Base-by-base conservation (phyloP, 2,329 filamentous ascomycete genomes). In the Sporothrix brasiliensis region DNA sequence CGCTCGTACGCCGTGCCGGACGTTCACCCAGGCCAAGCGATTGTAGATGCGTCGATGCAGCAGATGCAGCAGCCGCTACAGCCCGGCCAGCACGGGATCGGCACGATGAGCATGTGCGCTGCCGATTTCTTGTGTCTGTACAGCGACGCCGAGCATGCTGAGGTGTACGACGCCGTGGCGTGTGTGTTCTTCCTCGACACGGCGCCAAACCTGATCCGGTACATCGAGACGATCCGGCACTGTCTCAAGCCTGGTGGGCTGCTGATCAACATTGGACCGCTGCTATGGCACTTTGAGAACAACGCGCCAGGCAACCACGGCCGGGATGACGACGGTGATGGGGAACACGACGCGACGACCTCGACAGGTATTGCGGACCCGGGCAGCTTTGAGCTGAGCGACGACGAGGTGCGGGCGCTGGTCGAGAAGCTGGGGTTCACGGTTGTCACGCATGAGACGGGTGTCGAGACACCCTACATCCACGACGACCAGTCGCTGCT, bases 161-260 rank as follows among this genome's bases (percentile, higher is more conserved):
- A 84, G 0, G 76, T 79, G 0, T 98, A 93, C 79, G 90, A 97
- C 76, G 93, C 91, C 0, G 92, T 98, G 1, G 89, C 92, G 0
- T 92, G 91, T 2, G 92, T 97, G 13, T 99, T 98, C 82, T 99
- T 99, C 82, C 90, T 99, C 71, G 96, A 99, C 79, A 99, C 95
- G 1, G 95, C 95, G 2, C 94, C 94, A 1, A 98, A 99, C 78
- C 79, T 97, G 44, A 91, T 98, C 69, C 88, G 91, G 2, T 99
- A 99, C 77, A 87, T 99, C 47, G 89, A 97, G 77, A 90, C 93
- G 1, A 92, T 98, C 69, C 83, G 82, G 54, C 87, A 91, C 77
- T 96, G 94, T 76, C 85, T 99, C 66, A 88, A 87, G 74, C 84
- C 88, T 0, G 91, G 91, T 34, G 95, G 95, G 0, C 76, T 97